These are phyloP conservation scores for Salix udensis DNA, from an alignment of 345 rosid species.

Conservation along the genomic window DNA sequence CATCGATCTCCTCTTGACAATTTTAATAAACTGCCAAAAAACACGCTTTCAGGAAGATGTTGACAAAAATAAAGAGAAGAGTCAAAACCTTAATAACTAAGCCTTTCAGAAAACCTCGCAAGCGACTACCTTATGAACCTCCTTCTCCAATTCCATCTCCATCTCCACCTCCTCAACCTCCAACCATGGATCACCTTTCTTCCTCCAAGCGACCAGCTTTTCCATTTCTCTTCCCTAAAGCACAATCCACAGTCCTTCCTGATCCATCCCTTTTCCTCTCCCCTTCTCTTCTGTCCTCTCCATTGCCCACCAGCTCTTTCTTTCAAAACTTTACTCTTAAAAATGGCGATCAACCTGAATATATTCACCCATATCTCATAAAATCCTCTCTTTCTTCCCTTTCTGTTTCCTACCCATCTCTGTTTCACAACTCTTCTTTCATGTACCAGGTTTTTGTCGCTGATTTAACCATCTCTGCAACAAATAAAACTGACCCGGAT, in stretches of 20 bases:
- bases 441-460: slow-evolving; percentile 54
- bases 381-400: slow-evolving; percentile 60
- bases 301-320: slow-evolving; percentile 85
- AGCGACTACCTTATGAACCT: neutral
- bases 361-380: slow-evolving; percentile 86
- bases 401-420: slow-evolving; percentile 72
- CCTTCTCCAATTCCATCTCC: neutral
- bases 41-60: neutral
- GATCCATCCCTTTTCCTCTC: slow-evolving; percentile 80
- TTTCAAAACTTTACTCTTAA: slow-evolving; percentile 90
- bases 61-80: slow-evolving; percentile 7
- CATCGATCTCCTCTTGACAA: neutral
- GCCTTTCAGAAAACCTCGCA: slow-evolving; percentile 11
- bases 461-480: slow-evolving; percentile 64
- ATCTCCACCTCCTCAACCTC: slow-evolving; percentile 17
- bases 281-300: slow-evolving; percentile 57
- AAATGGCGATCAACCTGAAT: slow-evolving; percentile 76
- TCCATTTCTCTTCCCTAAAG: slow-evolving; percentile 65
- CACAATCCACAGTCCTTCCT: slow-evolving; percentile 64
- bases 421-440: slow-evolving; percentile 55
- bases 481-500: slow-evolving; percentile 31
- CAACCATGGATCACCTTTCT: slow-evolving; percentile 12
- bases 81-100: slow-evolving; percentile 10
- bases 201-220: slow-evolving; percentile 13
- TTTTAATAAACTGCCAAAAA: too few relatives aligned